These are phyloP conservation scores for Coemansia sp. DNA, from an alignment of 192 early-diverging fungal genomes.

Conservation along the genomic window DNA sequence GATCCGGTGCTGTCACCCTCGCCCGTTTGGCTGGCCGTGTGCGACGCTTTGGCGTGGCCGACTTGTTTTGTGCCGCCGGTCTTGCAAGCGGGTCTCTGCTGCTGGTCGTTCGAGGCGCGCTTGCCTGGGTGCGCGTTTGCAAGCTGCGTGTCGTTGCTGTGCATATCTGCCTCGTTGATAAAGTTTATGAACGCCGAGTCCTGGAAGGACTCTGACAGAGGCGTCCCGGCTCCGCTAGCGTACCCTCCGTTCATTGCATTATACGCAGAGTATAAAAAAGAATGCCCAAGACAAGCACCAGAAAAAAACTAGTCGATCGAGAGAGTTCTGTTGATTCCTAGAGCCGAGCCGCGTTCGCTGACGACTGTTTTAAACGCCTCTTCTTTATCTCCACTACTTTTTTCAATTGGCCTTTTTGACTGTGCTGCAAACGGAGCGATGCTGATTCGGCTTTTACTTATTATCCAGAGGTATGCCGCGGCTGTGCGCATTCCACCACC, in stretches of 20 bases:
- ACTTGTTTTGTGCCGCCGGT: background rate
- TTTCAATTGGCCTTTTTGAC: too few species aligned
- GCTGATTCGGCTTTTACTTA: conserved; percentile 13
- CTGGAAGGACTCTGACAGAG: conserved; percentile 29
- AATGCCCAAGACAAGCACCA: background rate
- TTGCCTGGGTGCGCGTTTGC: background rate
- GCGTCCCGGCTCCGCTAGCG: conserved; percentile 13
- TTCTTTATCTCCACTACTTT: background rate
- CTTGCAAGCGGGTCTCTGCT: background rate
- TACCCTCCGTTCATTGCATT: conserved; percentile 37
- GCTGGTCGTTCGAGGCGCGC: background rate
- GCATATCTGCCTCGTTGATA: conserved; percentile 19
- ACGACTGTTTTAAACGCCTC: too few species aligned
- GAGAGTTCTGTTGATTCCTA: background rate
- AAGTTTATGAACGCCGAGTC: conserved; percentile 23
- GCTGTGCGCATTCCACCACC: too few species aligned
- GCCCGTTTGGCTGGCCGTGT: background rate
- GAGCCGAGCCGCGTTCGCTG: background rate
- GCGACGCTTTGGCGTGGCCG: background rate
- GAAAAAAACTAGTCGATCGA: background rate
- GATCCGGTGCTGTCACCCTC: conserved; percentile 3
- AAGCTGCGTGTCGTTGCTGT: conserved; percentile 1
- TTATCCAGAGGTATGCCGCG: conserved; percentile 49
- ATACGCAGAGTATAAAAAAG: background rate
- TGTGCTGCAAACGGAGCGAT: conserved; percentile 1